phyloP scores from a whole-genome alignment of 495 filamentous ascomycete species.

The Oidiodendron maius region DNA sequence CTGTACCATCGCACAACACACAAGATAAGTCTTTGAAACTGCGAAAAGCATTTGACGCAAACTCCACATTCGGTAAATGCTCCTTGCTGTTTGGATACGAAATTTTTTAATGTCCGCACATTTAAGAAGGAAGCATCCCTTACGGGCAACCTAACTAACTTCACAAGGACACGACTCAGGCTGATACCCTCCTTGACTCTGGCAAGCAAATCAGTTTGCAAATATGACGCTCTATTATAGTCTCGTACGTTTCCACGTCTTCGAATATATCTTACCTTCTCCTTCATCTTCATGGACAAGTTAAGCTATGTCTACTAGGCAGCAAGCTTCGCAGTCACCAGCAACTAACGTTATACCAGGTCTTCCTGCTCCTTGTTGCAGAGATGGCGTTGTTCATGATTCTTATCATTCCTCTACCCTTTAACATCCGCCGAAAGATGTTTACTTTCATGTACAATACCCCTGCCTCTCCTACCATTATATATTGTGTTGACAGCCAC shows the following conservation, averaged over 20 bases:
- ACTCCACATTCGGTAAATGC: too few species aligned
- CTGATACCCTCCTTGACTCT: not conserved
- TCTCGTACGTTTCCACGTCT: slow-evolving; percentile 58
- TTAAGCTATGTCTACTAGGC: too few species aligned
- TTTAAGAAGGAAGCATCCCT: too few species aligned
- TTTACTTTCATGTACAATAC: slow-evolving; percentile 59
- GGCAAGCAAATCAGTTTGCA: slow-evolving; percentile 19
- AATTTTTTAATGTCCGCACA: too few species aligned
- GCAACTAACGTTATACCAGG: slow-evolving; percentile 43
- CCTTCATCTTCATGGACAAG: too few species aligned
- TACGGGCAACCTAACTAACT: not conserved
- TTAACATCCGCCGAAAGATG: slow-evolving; percentile 76
- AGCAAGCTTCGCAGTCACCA: not conserved
- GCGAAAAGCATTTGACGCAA: too few species aligned
- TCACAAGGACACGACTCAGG: slow-evolving; percentile 15
- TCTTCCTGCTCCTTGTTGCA: slow-evolving; percentile 83
- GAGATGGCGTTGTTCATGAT: slow-evolving; percentile 94
- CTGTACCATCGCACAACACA: too few species aligned
- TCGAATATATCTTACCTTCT: not conserved
- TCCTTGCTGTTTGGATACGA: too few species aligned
- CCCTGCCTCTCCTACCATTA: not conserved
- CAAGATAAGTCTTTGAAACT: too few species aligned
- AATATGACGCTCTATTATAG: slow-evolving; percentile 99
- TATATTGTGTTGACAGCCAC: slow-evolving; percentile 12
- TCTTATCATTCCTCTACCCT: slow-evolving; percentile 87